Percentiles rank a stretch among this genome's conserved stretches.
phyloP scores from a whole-genome alignment of 495 filamentous ascomycete species.

The Halenospora varia region DNA sequence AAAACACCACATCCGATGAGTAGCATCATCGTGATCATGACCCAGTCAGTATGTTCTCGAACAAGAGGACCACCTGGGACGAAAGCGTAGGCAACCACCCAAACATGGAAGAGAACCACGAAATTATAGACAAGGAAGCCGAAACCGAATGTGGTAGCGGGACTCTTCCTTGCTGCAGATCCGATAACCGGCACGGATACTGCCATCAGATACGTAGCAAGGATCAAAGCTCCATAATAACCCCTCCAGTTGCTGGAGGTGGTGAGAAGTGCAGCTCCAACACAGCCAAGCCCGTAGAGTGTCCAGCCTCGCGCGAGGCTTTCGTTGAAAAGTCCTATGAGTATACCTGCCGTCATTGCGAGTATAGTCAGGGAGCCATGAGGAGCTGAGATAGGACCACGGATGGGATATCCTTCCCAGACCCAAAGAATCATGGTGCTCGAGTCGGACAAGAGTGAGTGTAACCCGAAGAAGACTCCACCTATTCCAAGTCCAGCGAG shows the following conservation, averaged over 20 bases:
- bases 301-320: constrained; percentile 74
- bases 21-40: constrained; percentile 84
- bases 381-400: constrained; percentile 82
- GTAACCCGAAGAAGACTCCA: constrained; percentile 85
- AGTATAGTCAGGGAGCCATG: constrained; percentile 83
- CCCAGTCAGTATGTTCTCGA: constrained; percentile 91
- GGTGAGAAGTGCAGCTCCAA: constrained; percentile 79
- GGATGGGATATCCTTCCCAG: constrained; percentile 95
- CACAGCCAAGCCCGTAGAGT: constrained; percentile 68
- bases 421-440: constrained; percentile 99
- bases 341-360: constrained; percentile 80
- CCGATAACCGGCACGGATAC: constrained; percentile 70
- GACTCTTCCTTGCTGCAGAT: constrained; percentile 68
- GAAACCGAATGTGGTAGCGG: constrained; percentile 75
- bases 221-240: constrained; percentile 75
- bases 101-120: constrained; percentile 89
- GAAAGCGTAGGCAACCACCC: constrained; percentile 98
- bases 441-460: constrained; percentile 91
- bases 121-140: constrained; percentile 89
- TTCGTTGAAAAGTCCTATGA: constrained; percentile 70
- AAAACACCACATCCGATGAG: constrained; percentile 83
- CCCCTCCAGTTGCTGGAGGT: constrained; percentile 80
- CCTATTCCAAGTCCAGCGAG: constrained; percentile 74
- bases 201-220: constrained; percentile 81
- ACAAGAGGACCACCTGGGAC: constrained; percentile 95